Evolutionary conservation across 2,329 filamentous ascomycete genomes (phyloP).

Genomic region (Colletotrichum lindemuthianum): DNA sequence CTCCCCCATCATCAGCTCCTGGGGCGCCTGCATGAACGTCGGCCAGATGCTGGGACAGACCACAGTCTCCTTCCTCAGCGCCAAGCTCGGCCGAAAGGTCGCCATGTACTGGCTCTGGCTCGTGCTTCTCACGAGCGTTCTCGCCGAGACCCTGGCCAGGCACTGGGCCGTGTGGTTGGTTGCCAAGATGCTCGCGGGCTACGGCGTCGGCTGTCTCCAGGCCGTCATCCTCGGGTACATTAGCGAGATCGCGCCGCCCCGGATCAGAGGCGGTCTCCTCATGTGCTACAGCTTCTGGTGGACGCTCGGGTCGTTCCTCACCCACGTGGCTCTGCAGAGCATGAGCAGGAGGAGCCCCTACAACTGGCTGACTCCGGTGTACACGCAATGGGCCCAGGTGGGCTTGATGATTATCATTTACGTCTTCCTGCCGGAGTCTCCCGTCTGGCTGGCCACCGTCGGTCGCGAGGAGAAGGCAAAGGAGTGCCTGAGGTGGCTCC

Average conservation of each 20-base stretch:
- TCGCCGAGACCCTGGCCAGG: conserved; percentile 48
- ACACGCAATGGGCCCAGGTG: conserved; percentile 56
- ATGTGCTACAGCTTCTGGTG: conserved; percentile 57
- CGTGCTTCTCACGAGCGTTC: conserved; percentile 46
- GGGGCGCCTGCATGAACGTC: conserved; percentile 50
- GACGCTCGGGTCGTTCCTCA: conserved; percentile 52
- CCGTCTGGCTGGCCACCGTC: conserved; percentile 43
- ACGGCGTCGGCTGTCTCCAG: conserved; percentile 54
- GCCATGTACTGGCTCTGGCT: conserved; percentile 45
- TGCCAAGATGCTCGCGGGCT: conserved; percentile 45
- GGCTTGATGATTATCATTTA: conserved; percentile 52
- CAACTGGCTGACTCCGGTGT: conserved; percentile 51
- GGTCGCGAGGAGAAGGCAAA: not conserved
- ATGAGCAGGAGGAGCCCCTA: conserved; percentile 44
- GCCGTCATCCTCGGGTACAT: conserved; percentile 53
- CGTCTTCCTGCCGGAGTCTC: conserved; percentile 49
- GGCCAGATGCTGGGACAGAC: conserved; percentile 52
- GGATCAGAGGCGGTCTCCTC: conserved; percentile 50
- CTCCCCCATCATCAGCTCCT: conserved; percentile 48
- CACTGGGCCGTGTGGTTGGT: conserved; percentile 52
- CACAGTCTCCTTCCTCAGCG: conserved; percentile 39
- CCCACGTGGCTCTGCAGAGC: conserved; percentile 50
- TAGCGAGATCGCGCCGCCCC: conserved; percentile 51
- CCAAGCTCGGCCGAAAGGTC: conserved; percentile 43
- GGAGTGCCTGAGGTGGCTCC: too few species aligned